These are phyloP conservation scores for Penicillium ochrochloron DNA, from an alignment of 495 filamentous ascomycete genomes.

Conservation along the genomic window DNA sequence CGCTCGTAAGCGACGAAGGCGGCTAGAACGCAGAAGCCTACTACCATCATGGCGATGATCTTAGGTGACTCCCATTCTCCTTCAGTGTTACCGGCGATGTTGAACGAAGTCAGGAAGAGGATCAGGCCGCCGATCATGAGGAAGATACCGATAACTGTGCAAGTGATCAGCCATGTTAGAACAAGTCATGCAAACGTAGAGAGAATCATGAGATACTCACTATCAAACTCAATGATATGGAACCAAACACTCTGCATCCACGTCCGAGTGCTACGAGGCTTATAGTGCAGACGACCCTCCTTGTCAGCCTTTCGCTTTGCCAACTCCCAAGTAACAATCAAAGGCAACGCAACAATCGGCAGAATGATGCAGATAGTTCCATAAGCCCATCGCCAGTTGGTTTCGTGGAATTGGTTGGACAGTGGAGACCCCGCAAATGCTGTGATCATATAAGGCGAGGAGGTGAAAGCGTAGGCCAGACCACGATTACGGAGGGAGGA, in stretches of 20 bases:
- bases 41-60: conserved; percentile 61
- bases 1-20: conserved; percentile 62
- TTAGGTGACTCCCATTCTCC: conserved; percentile 54
- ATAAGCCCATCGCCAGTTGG: conserved; percentile 64
- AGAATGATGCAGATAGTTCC: conserved; percentile 62
- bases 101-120: conserved; percentile 66
- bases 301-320: conserved; percentile 61
- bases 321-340: conserved; percentile 50
- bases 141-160: conserved; percentile 55
- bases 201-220: conserved; percentile 27
- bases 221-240: conserved; percentile 63
- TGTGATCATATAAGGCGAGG: conserved; percentile 58
- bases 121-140: conserved; percentile 60
- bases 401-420: conserved; percentile 48
- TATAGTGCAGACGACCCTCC: conserved; percentile 33
- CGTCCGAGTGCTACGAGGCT: conserved; percentile 44
- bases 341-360: conserved; percentile 55
- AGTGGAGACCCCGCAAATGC: conserved; percentile 37
- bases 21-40: conserved; percentile 58
- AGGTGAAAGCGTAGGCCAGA: conserved; percentile 60
- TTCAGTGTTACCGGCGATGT: conserved; percentile 48
- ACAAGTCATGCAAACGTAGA: not conserved
- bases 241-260: conserved; percentile 46
- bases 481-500: conserved; percentile 62
- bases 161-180: not conserved